Evolutionary conservation across 768 basidiomycete genomes (phyloP).

Genomic region (Amanita thiersii): DNA sequence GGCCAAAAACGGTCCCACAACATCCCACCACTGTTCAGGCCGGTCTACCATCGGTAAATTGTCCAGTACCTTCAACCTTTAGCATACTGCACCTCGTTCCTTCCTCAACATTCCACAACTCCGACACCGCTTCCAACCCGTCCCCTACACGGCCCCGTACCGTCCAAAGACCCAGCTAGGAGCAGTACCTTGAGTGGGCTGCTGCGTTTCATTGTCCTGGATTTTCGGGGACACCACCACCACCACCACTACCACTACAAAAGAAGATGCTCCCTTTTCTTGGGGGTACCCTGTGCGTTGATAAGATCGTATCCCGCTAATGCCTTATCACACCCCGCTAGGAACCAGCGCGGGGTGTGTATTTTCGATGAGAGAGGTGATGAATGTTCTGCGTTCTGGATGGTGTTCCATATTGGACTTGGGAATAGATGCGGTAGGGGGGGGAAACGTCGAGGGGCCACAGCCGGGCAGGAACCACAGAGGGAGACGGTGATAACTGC

Average conservation of each 20-base stretch:
- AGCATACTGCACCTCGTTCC: constrained; percentile 7
- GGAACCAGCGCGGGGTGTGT: constrained; percentile 37
- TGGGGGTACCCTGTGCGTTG: background rate
- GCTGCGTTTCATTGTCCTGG: too few species aligned
- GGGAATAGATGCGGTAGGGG: constrained; percentile 35
- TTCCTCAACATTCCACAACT: constrained; percentile 22
- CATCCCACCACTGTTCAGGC: constrained; percentile 30
- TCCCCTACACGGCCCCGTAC: constrained; percentile 36
- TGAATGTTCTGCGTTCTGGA: constrained; percentile 17
- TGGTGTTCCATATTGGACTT: background rate
- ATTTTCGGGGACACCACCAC: too few species aligned
- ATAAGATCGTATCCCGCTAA: constrained; percentile 35
- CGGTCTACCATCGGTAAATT: constrained; percentile 49
- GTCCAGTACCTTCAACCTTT: constrained; percentile 28
- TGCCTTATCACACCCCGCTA: constrained; percentile 35
- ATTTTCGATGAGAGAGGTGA: constrained; percentile 27
- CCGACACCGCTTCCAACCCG: constrained; percentile 25
- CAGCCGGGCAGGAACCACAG: constrained; percentile 42
- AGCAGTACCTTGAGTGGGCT: constrained; percentile 24
- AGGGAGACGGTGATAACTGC: constrained; percentile 31
- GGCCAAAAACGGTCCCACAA: constrained; percentile 19
- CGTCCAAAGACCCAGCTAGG: constrained; percentile 39
- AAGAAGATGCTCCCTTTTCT: too few species aligned
- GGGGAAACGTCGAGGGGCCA: constrained; percentile 17
- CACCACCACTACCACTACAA: too few species aligned